Evolutionary conservation across 1,284 basidiomycete species (phyloP), one percentile per base, ranked within the genome.

Genomic region (Meira nashicola): DNA sequence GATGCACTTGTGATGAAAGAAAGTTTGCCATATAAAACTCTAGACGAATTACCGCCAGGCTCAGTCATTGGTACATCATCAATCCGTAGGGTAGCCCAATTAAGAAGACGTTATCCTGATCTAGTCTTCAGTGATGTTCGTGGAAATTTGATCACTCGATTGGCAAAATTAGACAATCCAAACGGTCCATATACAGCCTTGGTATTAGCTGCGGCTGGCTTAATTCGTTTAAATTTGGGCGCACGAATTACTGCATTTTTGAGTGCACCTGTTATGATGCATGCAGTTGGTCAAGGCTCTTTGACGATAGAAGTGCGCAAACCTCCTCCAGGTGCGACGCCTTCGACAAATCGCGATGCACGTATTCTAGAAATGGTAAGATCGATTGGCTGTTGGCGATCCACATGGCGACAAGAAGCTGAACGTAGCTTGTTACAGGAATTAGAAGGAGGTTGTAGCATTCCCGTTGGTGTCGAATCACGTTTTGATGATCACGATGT

Each of bases 231-330:
- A 39, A 86, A 86, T 44, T 83, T 88, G 81, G 71, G 68, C 0
- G 79, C 86, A 71, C 87, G 94, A 58, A 86, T 92, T 70, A 91
- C 92, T 1, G 80, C 85, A 40, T 87, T 90, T 73, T 80, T 97
- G 63, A 63, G 70, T n/a, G 79, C 79, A 4, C 90, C 92, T 2
- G 84, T 83, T 1, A 82, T 96, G 41, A 87, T 86, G 77, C 85
- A 95, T 76, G 92, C 95, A 8, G 93, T 98, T 62, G 90, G 92
- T 1, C 94, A 98, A 81, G 94, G 92, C 44, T 92, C 93, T 7
- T 83, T 98, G 33, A 91, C 82, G 0, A 83, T 97, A 53, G 95
- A 98, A 80, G 87, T 94, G 59, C 87, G 92, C 41, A 79, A 83
- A 23, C 75, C 75, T 1, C 65, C 67, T 3, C 37, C 59, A 37